Evolutionary conservation across 2,329 filamentous ascomycete species (phyloP), one percentile per base, ranked within the genome.

Genomic region (Aspergillus sp.): DNA sequence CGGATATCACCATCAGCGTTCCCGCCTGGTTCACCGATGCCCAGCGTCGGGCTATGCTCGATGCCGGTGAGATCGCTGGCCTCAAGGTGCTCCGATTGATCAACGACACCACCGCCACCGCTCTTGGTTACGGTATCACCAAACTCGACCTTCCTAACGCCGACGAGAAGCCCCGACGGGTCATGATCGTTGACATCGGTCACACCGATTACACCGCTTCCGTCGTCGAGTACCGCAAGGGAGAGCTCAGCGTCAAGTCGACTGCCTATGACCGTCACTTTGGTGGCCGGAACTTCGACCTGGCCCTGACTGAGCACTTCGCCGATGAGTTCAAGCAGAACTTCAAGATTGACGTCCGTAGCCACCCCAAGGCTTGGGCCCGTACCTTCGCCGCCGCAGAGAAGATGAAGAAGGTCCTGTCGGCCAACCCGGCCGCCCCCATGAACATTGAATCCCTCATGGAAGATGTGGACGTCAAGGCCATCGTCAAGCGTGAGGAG

Each of bases 371-470:
- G 75, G 93, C 91, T 49, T 81, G 85, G 69, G 82, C 90, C 57
- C 88, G 93, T 67, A 87, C 94, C 59, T 79, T 86, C 38, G 83
- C 88, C 52, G 89, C 87, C 48, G 89, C 90, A 46, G 93, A 98
- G 79, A 96, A 95, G 80, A 75, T 94, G 66, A 98, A 98, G 84
- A 97, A 97, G 82, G 84, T 97, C 47, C 77, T 98, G 47, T 97
- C 91, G 33, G 93, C 93, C 66, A 97, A 97, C 75, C 86, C 90
- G 58, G 80, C 86, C 64, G 89, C 91, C 12, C 88, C 91, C 43
- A 73, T 98, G 69, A 97, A 90, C 78, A 94, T 98, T 62, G 93
- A 98, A 76, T 96, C 90, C 33, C 77, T 98, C 58, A 97, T 98
- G 90, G 94, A 97, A 71, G 93, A 98, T 67, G 76, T 95, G 52